Percentiles rank a stretch among this genome's conserved stretches.
Conservation (phyloP, 768 basidiomycete species). For the Erythrobasidium yunnanense region DNA sequence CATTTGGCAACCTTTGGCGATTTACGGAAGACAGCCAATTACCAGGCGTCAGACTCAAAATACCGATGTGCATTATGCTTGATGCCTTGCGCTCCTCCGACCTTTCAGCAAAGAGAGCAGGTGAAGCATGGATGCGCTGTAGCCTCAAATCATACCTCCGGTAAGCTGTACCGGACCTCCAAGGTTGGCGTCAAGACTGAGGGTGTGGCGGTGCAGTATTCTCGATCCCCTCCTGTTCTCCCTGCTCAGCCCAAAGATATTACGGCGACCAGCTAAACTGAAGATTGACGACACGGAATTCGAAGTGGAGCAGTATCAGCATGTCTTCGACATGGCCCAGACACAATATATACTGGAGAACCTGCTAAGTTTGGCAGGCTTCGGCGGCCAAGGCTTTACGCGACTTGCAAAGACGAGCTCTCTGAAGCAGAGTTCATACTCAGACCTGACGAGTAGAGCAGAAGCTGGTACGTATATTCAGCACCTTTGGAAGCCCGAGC, state of each 20-base stretch:
- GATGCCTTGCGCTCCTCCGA: constrained; percentile 70
- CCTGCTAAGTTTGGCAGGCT: constrained; percentile 63
- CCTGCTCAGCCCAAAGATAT: constrained; percentile 60
- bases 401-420: constrained; percentile 58
- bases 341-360: constrained; percentile 64
- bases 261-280: constrained; percentile 47
- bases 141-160: constrained; percentile 81
- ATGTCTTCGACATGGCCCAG: constrained; percentile 65
- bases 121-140: constrained; percentile 96
- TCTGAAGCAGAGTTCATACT: constrained; percentile 57
- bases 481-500: background rate
- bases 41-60: constrained; percentile 70
- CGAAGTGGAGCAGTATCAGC: constrained; percentile 57
- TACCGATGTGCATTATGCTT: constrained; percentile 76
- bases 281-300: constrained; percentile 59
- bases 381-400: constrained; percentile 79
- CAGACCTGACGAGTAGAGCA: constrained; percentile 54
- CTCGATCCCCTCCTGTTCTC: constrained; percentile 77
- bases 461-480: constrained; percentile 48
- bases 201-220: constrained; percentile 48
- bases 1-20: constrained; percentile 87
- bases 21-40: constrained; percentile 66
- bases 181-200: background rate
- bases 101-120: constrained; percentile 60
- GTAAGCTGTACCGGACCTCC: constrained; percentile 44